Evolutionary conservation across 495 filamentous ascomycete species (phyloP).

Genomic region (Apiosordaria backusii): DNA sequence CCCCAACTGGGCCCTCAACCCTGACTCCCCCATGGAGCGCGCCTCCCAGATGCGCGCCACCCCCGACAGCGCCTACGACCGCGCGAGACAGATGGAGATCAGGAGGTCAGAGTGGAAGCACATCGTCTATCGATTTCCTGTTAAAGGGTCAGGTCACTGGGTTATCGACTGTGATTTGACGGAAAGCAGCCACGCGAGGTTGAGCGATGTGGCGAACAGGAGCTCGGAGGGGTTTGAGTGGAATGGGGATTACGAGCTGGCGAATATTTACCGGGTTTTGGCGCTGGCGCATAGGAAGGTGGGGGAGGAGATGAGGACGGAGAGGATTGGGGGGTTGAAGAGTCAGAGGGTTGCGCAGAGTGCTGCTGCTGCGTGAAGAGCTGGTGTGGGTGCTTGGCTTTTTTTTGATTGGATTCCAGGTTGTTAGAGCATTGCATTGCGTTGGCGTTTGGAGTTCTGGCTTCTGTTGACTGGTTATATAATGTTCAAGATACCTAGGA

Average conservation of each 20-base stretch:
- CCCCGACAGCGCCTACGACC: conserved; percentile 25
- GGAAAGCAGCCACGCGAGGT: conserved; percentile 21
- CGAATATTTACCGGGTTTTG: conserved; percentile 22
- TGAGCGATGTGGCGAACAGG: conserved; percentile 20
- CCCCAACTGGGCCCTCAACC: conserved; percentile 13
- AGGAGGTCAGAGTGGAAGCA: conserved; percentile 23
- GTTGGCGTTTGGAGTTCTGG: no score
- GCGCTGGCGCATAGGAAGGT: conserved; percentile 13
- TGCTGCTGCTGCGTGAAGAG: not conserved
- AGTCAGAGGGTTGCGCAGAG: not conserved
- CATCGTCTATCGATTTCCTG: conserved; percentile 19
- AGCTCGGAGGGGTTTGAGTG: conserved; percentile 21
- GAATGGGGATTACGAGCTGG: conserved; percentile 21
- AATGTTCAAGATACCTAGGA: no score
- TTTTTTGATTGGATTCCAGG: not conserved
- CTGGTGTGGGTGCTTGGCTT: no score
- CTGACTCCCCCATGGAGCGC: conserved; percentile 18
- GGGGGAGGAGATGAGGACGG: conserved; percentile 24
- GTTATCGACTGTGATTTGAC: conserved; percentile 24
- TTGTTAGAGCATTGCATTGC: not conserved
- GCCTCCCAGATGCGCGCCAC: conserved; percentile 23
- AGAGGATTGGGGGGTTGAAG: conserved; percentile 7
- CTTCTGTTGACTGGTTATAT: no score
- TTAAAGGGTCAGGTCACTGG: conserved; percentile 20
- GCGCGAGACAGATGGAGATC: conserved; percentile 24